These are phyloP conservation scores for Alternaria triticimaculans DNA, from an alignment of 2,329 filamentous ascomycete species.

Conservation along the genomic window DNA sequence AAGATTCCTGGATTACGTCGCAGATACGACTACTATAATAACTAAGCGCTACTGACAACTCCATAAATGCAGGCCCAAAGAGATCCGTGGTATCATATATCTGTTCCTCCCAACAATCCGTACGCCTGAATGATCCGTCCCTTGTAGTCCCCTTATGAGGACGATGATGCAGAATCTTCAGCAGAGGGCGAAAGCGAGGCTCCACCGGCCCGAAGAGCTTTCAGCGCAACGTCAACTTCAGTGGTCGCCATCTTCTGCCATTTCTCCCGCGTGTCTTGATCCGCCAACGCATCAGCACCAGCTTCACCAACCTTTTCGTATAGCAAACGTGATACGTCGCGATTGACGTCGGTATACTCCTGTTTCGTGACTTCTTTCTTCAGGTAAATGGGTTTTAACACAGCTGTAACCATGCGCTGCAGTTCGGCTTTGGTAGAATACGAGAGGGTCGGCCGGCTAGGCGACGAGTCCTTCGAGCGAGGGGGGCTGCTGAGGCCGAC, in stretches of 20 bases:
- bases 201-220: conserved; percentile 30
- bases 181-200: conserved; percentile 28
- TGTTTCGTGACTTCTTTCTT: conserved; percentile 82
- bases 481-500: conserved; percentile 49
- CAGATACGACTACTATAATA: background rate
- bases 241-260: conserved; percentile 79
- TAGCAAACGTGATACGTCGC: conserved; percentile 83
- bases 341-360: conserved; percentile 91
- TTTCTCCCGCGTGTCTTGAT: conserved; percentile 68
- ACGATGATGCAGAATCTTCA: conserved; percentile 40
- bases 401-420: conserved; percentile 83
- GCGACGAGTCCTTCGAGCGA: conserved; percentile 70
- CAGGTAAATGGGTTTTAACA: conserved; percentile 82
- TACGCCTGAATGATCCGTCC: background rate
- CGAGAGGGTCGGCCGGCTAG: conserved; percentile 70
- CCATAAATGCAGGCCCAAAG: conserved; percentile 2
- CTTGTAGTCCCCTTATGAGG: conserved; percentile 22
- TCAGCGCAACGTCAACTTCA: conserved; percentile 79
- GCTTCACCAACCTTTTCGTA: conserved; percentile 70
- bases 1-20: background rate
- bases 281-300: conserved; percentile 59
- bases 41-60: conserved; percentile 1
- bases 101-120: background rate
- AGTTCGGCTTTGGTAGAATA: conserved; percentile 87
- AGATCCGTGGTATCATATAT: conserved; percentile 15